Conservation (phyloP, 768 basidiomycete species). For the Omphalotus guepiniiformis region DNA sequence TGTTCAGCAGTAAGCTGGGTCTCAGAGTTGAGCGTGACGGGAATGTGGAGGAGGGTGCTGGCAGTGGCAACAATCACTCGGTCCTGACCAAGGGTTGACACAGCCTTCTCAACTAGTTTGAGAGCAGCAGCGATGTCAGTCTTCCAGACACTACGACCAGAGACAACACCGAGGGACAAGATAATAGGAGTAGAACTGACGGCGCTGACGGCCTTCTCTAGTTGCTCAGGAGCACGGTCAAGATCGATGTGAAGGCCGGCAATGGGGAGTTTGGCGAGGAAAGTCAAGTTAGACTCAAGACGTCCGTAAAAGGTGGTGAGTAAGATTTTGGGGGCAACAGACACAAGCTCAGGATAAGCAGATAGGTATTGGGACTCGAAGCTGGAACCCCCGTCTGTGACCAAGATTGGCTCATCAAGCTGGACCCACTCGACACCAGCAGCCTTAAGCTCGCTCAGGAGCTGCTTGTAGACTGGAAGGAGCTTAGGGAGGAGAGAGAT, state of each 20-base stretch:
- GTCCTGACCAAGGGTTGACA: slow-evolving; percentile 76
- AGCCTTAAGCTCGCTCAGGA: slow-evolving; percentile 85
- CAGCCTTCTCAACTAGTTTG: slow-evolving; percentile 78
- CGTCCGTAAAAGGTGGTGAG: slow-evolving; percentile 97
- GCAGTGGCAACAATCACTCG: slow-evolving; percentile 94
- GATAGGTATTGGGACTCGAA: slow-evolving; percentile 76
- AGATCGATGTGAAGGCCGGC: slow-evolving; percentile 96
- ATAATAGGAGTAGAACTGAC: slow-evolving; percentile 77
- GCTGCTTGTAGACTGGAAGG: slow-evolving; percentile 86
- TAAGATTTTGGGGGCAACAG: slow-evolving; percentile 86
- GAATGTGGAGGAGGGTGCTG: slow-evolving; percentile 97
- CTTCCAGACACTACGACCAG: slow-evolving; percentile 99
- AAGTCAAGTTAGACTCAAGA: slow-evolving; percentile 87
- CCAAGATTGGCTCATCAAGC: slow-evolving; percentile 95
- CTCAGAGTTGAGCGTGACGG: slow-evolving; percentile 92
- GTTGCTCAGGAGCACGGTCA: slow-evolving; percentile 87
- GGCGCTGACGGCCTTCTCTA: slow-evolving; percentile 75
- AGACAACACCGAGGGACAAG: slow-evolving; percentile 93
- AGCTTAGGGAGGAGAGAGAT: slow-evolving; percentile 87
- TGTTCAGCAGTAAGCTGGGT: slow-evolving; percentile 84
- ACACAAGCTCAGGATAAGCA: slow-evolving; percentile 77
- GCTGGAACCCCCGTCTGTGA: slow-evolving; percentile 76
- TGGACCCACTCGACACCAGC: slow-evolving; percentile 95
- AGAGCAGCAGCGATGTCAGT: slow-evolving; percentile 83
- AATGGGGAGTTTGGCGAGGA: slow-evolving; percentile 87